Conservation (phyloP, 2,329 filamentous ascomycete species). For the Aspergillus ochraceus region DNA sequence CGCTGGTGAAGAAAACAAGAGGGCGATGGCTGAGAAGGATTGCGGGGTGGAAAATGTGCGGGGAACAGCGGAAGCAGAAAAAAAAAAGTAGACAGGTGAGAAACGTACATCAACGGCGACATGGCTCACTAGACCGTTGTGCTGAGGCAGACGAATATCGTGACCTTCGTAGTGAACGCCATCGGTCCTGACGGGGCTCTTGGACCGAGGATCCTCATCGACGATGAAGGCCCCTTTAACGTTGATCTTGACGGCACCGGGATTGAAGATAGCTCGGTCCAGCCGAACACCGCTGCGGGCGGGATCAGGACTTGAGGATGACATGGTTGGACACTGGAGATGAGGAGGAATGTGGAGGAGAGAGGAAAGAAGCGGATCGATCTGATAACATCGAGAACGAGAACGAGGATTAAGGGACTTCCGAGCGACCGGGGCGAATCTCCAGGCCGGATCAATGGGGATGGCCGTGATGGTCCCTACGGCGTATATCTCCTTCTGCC, state of each 20-base stretch:
- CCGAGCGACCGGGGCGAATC: neutral
- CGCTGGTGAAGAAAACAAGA: neutral
- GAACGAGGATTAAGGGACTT: neutral
- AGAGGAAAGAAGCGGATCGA: neutral
- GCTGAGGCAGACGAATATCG: conserved; percentile 94
- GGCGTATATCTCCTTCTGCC: conserved; percentile 49
- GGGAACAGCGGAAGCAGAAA: conserved; percentile 26
- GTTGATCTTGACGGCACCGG: conserved; percentile 83
- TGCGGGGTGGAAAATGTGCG: conserved; percentile 34
- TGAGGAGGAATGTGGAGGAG: conserved; percentile 17
- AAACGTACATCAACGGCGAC: conserved; percentile 86
- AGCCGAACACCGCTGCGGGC: conserved; percentile 31
- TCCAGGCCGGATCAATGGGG: conserved; percentile 23
- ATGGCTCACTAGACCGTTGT: conserved; percentile 92
- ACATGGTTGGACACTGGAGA: conserved; percentile 27
- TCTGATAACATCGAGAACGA: neutral
- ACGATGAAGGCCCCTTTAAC: conserved; percentile 96
- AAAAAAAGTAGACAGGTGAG: conserved; percentile 13
- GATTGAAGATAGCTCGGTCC: conserved; percentile 55
- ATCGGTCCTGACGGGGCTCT: conserved; percentile 51
- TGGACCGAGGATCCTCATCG: conserved; percentile 67
- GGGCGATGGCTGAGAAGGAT: conserved; percentile 14
- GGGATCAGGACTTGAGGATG: conserved; percentile 28
- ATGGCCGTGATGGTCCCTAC: conserved; percentile 45
- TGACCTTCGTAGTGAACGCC: conserved; percentile 73